These are phyloP conservation scores for Phytomonas serpens DNA, from an alignment of 208 protist species.

Conservation along the genomic window DNA sequence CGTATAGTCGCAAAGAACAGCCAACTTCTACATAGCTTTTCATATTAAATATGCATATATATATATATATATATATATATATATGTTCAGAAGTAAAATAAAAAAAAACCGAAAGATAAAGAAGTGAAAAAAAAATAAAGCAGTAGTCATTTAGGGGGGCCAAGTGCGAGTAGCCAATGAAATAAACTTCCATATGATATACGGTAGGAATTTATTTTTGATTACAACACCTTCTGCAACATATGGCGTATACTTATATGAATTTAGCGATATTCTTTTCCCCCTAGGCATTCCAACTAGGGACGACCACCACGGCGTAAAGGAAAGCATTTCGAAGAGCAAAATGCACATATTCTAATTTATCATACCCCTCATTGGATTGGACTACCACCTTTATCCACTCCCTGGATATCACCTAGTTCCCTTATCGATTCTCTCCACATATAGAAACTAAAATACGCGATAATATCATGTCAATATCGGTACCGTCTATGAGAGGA, in stretches of 20 bases:
- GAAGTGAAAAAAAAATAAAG: background rate
- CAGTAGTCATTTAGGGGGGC: background rate
- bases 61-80: no score
- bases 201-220: background rate
- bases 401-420: background rate
- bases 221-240: background rate
- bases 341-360: background rate
- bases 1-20: background rate
- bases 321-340: background rate
- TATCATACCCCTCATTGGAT: background rate
- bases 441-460: background rate
- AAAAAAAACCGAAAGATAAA: background rate
- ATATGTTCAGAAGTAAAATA: background rate
- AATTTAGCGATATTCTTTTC: background rate
- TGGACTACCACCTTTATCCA: background rate
- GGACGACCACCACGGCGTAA: background rate
- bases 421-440: background rate
- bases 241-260: background rate
- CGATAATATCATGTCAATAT: background rate
- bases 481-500: conserved; percentile 59
- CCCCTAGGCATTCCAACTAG: background rate
- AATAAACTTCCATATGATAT: background rate
- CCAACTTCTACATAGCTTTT: background rate
- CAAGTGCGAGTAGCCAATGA: background rate
- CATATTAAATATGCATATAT: no score